phyloP scores from a whole-genome alignment of 1,139 yeast species.

The Geotrichum klebahnii region DNA sequence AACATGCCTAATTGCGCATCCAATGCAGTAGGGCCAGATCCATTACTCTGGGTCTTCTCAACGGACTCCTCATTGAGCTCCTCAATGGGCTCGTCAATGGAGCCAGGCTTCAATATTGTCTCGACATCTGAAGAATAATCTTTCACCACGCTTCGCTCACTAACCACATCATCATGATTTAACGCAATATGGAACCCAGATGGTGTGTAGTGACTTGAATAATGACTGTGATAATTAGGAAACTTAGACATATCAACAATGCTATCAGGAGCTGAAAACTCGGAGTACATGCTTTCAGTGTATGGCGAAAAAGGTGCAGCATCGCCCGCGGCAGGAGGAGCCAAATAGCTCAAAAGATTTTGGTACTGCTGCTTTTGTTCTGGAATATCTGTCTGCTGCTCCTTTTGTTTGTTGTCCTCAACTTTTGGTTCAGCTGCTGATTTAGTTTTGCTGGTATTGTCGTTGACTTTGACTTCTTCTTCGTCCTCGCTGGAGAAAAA shows the following conservation, averaged over 20 bases:
- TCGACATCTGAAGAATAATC: conserved; percentile 3
- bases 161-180: conserved; percentile 10
- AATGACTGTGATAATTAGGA: conserved; percentile 17
- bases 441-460: no score
- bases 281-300: conserved; percentile 15
- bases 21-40: background rate
- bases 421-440: background rate
- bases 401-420: conserved; percentile 2
- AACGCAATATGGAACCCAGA: conserved; percentile 18
- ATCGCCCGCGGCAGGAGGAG: background rate
- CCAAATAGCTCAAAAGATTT: conserved; percentile 17
- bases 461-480: background rate
- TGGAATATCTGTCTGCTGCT: conserved; percentile 1
- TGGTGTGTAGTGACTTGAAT: conserved; percentile 17
- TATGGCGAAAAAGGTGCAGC: conserved; percentile 10
- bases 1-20: background rate
- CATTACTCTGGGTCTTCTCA: background rate
- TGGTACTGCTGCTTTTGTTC: conserved; percentile 15
- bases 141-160: conserved; percentile 2
- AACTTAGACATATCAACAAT: conserved; percentile 18
- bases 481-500: conserved; percentile 7
- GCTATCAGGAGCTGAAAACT: conserved; percentile 10
- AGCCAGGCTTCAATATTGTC: no score
- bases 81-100: background rate
- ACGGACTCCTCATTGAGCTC: background rate